Percentiles rank a stretch among this genome's conserved stretches.
Conservation (phyloP, 352 stramenopile species). For the Phytophthora melonis region DNA sequence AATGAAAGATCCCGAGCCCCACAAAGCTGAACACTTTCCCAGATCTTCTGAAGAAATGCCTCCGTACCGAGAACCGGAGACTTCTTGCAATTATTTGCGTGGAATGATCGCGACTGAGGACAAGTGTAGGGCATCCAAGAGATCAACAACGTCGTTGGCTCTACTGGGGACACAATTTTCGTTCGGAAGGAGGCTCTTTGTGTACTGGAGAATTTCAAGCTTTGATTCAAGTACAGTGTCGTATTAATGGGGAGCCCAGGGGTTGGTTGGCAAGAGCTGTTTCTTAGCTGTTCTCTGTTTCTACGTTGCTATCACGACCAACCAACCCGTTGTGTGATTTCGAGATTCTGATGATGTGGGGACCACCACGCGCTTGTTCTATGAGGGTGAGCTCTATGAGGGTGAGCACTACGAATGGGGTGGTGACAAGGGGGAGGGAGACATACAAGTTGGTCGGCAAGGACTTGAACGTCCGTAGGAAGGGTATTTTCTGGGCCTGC, state of each 20-base stretch:
- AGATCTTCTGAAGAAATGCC: not conserved
- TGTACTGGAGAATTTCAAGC: no score
- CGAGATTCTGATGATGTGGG: not conserved
- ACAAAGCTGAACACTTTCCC: not conserved
- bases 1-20: not conserved
- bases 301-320: constrained; percentile 1
- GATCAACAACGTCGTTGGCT: constrained; percentile 3
- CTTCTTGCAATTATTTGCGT: constrained; percentile 7
- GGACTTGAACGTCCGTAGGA: no score
- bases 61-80: not conserved
- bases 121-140: not conserved
- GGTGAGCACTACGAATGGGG: constrained; percentile 15
- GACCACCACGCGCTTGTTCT: constrained; percentile 13
- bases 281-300: constrained; percentile 22
- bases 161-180: not conserved
- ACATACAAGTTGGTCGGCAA: not conserved
- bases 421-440: not conserved
- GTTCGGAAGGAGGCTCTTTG: no score
- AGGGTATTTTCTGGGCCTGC: not conserved
- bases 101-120: not conserved
- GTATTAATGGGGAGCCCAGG: constrained; percentile 7
- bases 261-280: constrained; percentile 15
- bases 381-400: constrained; percentile 14
- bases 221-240: not conserved
- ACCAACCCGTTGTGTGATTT: constrained; percentile 11